Base-by-base conservation (phyloP, 768 basidiomycete species). In the Coprinellus aureogranulatus region DNA sequence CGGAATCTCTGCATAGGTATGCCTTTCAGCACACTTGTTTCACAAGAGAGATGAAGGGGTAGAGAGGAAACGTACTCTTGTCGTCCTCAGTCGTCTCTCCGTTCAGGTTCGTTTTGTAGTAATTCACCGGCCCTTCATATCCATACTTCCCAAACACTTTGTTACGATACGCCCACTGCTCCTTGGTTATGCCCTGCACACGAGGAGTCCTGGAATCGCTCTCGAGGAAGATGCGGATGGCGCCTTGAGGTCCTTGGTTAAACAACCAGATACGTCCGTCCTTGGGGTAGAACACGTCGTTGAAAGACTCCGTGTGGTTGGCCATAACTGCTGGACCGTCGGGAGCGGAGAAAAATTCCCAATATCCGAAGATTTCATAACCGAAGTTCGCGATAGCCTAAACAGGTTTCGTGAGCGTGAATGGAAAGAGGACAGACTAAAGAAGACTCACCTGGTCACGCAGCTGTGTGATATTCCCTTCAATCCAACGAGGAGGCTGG, bases 221-320 rank as follows among this genome's bases (percentile, higher is more conserved):
- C 30, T 62, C 59, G 6, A 67, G 28, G 51, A 55, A 64, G 30
- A 54, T 50, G 20, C 58, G 61, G 20, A 60, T 34, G 14, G 52
- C 59, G 25, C 62, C 62, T 42, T 57, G 56, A 11, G 59, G 53
- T 30, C 50, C 40, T 9, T 65, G 45, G 27, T 59, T 30, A 11
- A 49, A 45, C 40, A 31, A 49, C 53, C 55, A 58, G 22, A 59
- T n/a, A n/a, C 53, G 58, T 2, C 31, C 23, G 30, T 60, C 54
- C 27, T 53, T 48, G 0, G 75, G 61, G 50, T 72, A 70, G 2
- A 75, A 0, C 4, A 74, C 20, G 31, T 62, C 70, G 30, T 67
- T 69, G 65, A 79, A 79, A 0, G 73, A 75, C 28, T 80, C 78
- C 8, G 14, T 6, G 62, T 78, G 67, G 10, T 73, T 65, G 54